phyloP scores from a whole-genome alignment of 176 grass and related monocot species.

The Phoenix dactylifera region DNA sequence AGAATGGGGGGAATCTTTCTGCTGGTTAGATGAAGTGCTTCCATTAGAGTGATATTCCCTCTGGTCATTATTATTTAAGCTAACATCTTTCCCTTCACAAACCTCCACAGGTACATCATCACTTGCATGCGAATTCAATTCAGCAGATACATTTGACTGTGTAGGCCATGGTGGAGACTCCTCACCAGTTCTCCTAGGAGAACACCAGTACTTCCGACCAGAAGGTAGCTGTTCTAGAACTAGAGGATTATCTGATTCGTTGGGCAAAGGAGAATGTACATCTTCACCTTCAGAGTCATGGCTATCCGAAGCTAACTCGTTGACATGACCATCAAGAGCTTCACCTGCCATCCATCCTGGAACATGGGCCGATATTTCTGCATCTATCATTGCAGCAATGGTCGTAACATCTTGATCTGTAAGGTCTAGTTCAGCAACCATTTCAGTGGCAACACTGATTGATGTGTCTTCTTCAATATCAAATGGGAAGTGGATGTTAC shows the following conservation, averaged over 20 bases:
- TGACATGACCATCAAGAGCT: slow-evolving; percentile 31
- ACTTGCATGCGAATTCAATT: slow-evolving; percentile 7
- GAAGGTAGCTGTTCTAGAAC: slow-evolving; percentile 59
- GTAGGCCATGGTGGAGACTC: slow-evolving; percentile 1
- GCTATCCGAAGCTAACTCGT: slow-evolving; percentile 29
- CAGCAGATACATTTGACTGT: slow-evolving; percentile 3
- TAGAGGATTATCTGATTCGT: slow-evolving; percentile 25
- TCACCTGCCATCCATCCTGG: slow-evolving; percentile 49
- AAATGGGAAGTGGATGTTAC: slow-evolving; percentile 78
- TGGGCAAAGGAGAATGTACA: slow-evolving; percentile 30
- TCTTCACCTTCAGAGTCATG: slow-evolving; percentile 44
- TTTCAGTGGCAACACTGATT: slow-evolving; percentile 69
- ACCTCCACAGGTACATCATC: slow-evolving; percentile 13
- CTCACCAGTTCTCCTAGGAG: slow-evolving; percentile 36
- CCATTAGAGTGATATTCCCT: background rate
- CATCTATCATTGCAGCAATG: slow-evolving; percentile 67
- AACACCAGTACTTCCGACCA: slow-evolving; percentile 57
- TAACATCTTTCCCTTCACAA: slow-evolving; percentile 2
- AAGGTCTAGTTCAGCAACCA: slow-evolving; percentile 67
- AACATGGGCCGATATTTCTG: slow-evolving; percentile 50
- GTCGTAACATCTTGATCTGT: slow-evolving; percentile 64
- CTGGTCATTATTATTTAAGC: background rate
- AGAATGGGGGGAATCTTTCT: background rate
- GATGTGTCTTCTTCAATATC: slow-evolving; percentile 71
- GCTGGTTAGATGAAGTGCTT: background rate